phyloP scores from a whole-genome alignment of 2,329 filamentous ascomycete species.

The Fusarium sp. region DNA sequence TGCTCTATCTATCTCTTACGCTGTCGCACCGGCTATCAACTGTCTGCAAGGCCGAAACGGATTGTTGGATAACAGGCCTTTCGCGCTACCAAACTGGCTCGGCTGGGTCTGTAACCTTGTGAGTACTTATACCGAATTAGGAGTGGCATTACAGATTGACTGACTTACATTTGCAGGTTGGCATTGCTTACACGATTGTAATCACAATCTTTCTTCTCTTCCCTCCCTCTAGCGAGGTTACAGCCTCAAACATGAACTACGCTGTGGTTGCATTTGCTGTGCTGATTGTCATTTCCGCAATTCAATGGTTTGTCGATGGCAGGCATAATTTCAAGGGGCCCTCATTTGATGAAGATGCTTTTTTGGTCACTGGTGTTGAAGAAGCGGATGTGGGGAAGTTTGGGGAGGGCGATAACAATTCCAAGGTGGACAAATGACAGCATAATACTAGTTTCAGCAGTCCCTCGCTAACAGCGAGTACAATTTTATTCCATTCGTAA shows the following conservation, averaged over 20 bases:
- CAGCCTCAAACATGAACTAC: constrained; percentile 70
- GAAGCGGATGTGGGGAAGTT: neutral
- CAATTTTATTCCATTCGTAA: neutral
- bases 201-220: constrained; percentile 80
- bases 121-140: neutral
- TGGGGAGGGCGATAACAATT: neutral
- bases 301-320: constrained; percentile 60
- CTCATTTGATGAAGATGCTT: neutral
- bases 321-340: constrained; percentile 53
- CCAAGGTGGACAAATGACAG: neutral
- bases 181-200: constrained; percentile 71
- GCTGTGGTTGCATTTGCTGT: constrained; percentile 59
- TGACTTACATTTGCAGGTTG: constrained; percentile 46
- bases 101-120: constrained; percentile 51
- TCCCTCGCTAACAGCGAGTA: neutral
- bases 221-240: constrained; percentile 73
- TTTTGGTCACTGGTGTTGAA: neutral
- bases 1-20: constrained; percentile 77
- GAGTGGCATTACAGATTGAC: neutral
- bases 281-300: constrained; percentile 56
- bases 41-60: constrained; percentile 67
- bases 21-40: constrained; percentile 77
- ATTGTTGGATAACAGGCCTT: constrained; percentile 66
- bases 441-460: neutral
- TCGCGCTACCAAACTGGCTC: constrained; percentile 49